These are phyloP conservation scores for Corymbia citriodora DNA, from an alignment of 441 rosid genomes.

Conservation along the genomic window DNA sequence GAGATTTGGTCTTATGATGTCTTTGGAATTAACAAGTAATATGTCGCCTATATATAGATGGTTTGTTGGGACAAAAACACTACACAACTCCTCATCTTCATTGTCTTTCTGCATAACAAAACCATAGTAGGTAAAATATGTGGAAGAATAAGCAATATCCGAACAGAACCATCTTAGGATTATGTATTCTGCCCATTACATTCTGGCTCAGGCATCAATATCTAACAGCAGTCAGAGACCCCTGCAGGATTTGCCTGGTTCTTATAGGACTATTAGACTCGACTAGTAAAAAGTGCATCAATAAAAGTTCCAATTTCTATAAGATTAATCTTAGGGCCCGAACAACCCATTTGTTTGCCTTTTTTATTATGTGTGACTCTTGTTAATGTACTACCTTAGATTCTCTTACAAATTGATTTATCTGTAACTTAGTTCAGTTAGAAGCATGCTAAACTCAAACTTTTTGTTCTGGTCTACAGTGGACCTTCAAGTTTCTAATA, in stretches of 20 bases:
- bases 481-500: not conserved
- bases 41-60: conserved; percentile 90
- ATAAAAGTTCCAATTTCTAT: not conserved
- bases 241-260: not conserved
- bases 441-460: not conserved
- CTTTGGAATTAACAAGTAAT: conserved; percentile 77
- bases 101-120: conserved; percentile 50
- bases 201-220: not conserved
- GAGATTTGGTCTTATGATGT: conserved; percentile 78
- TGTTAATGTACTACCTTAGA: not conserved
- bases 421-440: not conserved
- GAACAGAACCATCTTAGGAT: not conserved
- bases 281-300: not conserved
- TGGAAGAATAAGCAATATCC: not conserved
- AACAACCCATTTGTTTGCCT: not conserved
- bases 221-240: not conserved
- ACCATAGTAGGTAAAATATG: not conserved
- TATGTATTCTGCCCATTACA: not conserved
- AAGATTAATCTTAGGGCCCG: not conserved
- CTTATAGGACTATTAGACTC: not conserved
- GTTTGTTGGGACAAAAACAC: conserved; percentile 90
- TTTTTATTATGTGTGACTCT: not conserved
- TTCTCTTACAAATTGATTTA: not conserved
- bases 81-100: conserved; percentile 83
- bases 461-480: not conserved